These are phyloP conservation scores for Euphorbia tirucalli DNA, from an alignment of 345 rosid genomes.

Conservation along the genomic window DNA sequence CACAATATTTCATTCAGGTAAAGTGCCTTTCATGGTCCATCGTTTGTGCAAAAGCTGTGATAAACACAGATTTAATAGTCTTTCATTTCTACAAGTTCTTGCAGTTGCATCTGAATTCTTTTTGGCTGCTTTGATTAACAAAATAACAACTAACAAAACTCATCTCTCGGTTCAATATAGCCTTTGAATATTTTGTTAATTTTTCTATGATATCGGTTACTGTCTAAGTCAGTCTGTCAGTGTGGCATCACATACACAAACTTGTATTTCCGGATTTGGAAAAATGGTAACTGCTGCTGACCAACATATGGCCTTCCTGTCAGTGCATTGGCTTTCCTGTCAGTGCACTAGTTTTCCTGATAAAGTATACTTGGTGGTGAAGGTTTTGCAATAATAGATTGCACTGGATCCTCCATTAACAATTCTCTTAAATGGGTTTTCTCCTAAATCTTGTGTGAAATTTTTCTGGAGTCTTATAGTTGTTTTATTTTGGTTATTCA, in stretches of 20 bases:
- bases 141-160: background rate
- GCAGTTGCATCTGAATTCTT: background rate
- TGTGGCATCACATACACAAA: background rate
- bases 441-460: background rate
- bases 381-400: background rate
- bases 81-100: background rate
- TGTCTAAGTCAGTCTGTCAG: background rate
- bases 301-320: background rate
- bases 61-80: background rate
- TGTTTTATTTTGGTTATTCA: slow-evolving; percentile 22
- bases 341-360: too few relatives aligned
- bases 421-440: background rate
- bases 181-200: background rate
- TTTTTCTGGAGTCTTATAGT: slow-evolving; percentile 6
- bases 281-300: background rate
- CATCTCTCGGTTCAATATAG: background rate
- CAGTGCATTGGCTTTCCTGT: background rate
- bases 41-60: background rate
- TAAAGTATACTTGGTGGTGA: background rate
- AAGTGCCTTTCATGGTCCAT: too few relatives aligned
- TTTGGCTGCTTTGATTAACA: background rate
- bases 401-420: background rate
- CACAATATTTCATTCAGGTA: too few relatives aligned
- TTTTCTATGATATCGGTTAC: background rate
- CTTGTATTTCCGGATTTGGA: too few relatives aligned